These are phyloP conservation scores for Lecanicillium sp. DNA, from an alignment of 2,329 filamentous ascomycete genomes.

Conservation along the genomic window DNA sequence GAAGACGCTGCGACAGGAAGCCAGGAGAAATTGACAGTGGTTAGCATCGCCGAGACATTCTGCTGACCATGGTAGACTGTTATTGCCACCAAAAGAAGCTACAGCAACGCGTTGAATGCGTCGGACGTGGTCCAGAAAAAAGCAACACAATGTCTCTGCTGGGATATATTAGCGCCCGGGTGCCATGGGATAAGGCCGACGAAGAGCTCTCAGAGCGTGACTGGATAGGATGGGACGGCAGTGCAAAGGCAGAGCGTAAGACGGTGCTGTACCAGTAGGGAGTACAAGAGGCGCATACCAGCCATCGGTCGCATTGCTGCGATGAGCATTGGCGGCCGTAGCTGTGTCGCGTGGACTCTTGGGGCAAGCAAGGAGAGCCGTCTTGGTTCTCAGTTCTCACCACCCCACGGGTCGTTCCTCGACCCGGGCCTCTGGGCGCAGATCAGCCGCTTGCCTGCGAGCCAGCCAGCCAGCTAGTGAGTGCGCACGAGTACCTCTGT, in stretches of 20 bases:
- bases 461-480: no score
- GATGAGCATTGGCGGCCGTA: neutral
- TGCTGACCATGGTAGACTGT: neutral
- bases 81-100: neutral
- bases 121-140: neutral
- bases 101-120: no score
- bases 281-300: neutral
- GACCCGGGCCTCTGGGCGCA: neutral
- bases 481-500: no score
- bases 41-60: constrained; percentile 2
- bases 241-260: no score
- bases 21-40: neutral
- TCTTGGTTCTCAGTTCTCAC: neutral
- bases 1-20: neutral
- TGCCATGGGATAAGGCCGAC: neutral
- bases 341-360: neutral
- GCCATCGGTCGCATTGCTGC: neutral
- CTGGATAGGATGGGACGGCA: neutral
- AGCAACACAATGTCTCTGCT: neutral
- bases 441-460: neutral
- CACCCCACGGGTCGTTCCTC: neutral
- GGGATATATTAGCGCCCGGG: neutral
- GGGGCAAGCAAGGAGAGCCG: neutral
- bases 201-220: neutral
- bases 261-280: neutral